A percentile compares a stretch with the other conserved stretches of the same genome.
These are phyloP conservation scores for Apiospora marii DNA, from an alignment of 2,329 filamentous ascomycete genomes.

Conservation along the genomic window DNA sequence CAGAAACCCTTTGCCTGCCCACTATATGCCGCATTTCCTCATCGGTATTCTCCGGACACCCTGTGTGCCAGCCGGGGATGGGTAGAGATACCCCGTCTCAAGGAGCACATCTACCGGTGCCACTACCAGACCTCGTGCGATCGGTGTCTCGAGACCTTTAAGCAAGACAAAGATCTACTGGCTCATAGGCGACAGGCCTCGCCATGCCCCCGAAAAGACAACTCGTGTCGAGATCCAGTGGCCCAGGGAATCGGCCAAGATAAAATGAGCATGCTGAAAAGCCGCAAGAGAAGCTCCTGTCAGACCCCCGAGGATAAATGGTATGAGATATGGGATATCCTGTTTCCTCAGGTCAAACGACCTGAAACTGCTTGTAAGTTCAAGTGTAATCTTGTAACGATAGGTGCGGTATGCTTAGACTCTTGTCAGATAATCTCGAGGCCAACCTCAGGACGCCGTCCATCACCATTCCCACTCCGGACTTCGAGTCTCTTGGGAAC, in stretches of 20 bases:
- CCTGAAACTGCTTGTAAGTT: background rate
- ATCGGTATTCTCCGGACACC: background rate
- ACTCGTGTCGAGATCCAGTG: background rate
- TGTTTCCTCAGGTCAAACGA: background rate
- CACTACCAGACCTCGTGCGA: constrained; percentile 2
- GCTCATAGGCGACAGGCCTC: background rate
- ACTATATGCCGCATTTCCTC: background rate
- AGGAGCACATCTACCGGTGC: constrained; percentile 20
- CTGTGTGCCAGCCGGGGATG: constrained; percentile 11
- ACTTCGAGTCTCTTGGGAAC: background rate
- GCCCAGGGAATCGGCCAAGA: background rate
- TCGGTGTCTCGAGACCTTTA: constrained; percentile 9
- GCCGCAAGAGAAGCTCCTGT: background rate
- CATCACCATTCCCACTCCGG: background rate
- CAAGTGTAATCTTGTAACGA: background rate
- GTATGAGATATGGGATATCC: constrained; percentile 18
- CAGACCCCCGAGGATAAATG: background rate
- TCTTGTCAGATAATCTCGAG: background rate
- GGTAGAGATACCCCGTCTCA: constrained; percentile 18
- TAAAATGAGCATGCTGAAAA: constrained; percentile 7
- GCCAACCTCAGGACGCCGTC: background rate
- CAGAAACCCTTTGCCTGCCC: background rate
- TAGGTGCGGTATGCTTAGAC: background rate
- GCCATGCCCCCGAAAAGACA: background rate
- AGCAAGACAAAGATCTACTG: constrained; percentile 6